Evolutionary conservation across 306 rosid genomes (phyloP).

Genomic region (Morella rubra): DNA sequence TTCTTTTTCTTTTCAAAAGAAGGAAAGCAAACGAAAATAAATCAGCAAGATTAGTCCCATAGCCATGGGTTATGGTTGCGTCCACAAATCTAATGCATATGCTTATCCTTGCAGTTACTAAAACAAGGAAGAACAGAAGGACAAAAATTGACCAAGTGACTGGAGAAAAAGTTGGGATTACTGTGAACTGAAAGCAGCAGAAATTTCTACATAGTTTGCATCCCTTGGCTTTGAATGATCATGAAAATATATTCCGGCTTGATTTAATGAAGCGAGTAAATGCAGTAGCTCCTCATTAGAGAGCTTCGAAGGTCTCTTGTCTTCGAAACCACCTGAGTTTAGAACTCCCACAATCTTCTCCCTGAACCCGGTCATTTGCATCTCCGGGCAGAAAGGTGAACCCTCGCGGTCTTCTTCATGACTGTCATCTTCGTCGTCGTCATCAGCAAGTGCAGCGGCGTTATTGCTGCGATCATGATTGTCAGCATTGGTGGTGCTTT

Average conservation of each 20-base stretch:
- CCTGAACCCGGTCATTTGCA: constrained; percentile 26
- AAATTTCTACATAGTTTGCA: constrained; percentile 28
- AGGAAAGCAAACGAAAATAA: too few relatives aligned
- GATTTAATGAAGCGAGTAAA: constrained; percentile 64
- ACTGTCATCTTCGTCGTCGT: constrained; percentile 9
- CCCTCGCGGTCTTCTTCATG: constrained; percentile 23
- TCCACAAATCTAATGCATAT: too few relatives aligned
- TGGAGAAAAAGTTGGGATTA: not conserved
- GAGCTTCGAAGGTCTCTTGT: constrained; percentile 74
- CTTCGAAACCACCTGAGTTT: constrained; percentile 54
- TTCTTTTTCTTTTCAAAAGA: too few relatives aligned
- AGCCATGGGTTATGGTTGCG: too few relatives aligned
- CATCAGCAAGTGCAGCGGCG: not conserved
- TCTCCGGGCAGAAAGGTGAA: constrained; percentile 30
- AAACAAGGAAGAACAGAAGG: not conserved
- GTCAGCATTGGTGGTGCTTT: not conserved
- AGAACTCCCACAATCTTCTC: constrained; percentile 55
- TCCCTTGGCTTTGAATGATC: constrained; percentile 25
- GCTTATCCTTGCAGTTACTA: not conserved
- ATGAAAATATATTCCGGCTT: constrained; percentile 66
- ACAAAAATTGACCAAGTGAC: not conserved
- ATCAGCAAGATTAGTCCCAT: too few relatives aligned
- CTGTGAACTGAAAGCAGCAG: constrained; percentile 29
- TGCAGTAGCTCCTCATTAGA: constrained; percentile 55
- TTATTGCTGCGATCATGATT: not conserved